Base-by-base conservation (phyloP, 2,329 filamentous ascomycete genomes). In the Huntiella abstrusa region DNA sequence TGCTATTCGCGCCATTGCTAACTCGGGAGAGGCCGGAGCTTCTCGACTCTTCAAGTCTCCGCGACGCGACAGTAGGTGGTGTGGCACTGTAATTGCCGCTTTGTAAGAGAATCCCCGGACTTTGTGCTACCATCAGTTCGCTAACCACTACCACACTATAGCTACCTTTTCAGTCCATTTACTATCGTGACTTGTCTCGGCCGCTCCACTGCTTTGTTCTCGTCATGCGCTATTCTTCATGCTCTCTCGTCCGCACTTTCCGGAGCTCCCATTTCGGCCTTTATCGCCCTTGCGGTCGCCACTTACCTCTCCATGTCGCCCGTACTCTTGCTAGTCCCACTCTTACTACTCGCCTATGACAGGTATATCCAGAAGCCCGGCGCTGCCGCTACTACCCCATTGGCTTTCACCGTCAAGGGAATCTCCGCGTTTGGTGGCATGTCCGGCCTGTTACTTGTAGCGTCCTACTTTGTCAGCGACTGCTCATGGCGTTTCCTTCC, bases 301-400 rank as follows among this genome's bases (percentile, higher is more conserved):
- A 77, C 84, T 11, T 96, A 96, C 62, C 69, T 95, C 11, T 91
- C 87, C 13, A 79, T 98, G 64, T 95, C 95, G 57, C 91, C 91
- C 1, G 67, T 85, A 5, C 73, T 98, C 2, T 73, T 98, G 1
- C 77, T 94, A 22, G 82, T 85, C 33, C 86, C 91, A 1, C 67
- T 95, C 3, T 64, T 83, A 5, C 67, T 95, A 5, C 73, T 96
- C 41, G 80, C 81, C 58, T 88, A 83, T 56, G 85, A 93, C 59
- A 70, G 72, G 17, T 70, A 68, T 50, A 49, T 54, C 15, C 41
- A 43, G 11, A 15, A 32, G 8, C 5, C 13, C n/a, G 54, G 57
- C 15, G 54, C 58, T 49, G 59, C 62, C 7, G 56, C 57, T 1
- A 47, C 57, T 17, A 48, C 62, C 1, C 52, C 60, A 1, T 35